A percentile compares a stretch with the other conserved stretches of the same genome.
Conservation (phyloP, 768 basidiomycete genomes). For the Panaeolus papilionaceus region DNA sequence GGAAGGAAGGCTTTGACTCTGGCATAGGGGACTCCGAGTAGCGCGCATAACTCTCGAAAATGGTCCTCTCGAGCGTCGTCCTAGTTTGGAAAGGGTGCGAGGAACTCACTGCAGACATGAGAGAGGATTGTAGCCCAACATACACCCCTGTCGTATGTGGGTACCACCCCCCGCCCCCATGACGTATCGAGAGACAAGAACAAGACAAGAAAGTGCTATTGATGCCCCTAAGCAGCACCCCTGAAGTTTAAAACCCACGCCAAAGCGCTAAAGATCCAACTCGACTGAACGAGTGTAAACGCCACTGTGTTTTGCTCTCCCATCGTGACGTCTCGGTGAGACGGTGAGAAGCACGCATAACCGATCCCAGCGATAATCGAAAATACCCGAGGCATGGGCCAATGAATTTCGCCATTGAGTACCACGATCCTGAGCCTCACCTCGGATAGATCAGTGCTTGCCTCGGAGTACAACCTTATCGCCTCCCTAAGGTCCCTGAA, state of each 20-base stretch:
- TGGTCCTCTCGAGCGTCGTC: background rate
- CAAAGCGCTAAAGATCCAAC: conserved; percentile 8
- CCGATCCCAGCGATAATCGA: conserved; percentile 1
- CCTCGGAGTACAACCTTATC: conserved; percentile 2
- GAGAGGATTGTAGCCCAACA: background rate
- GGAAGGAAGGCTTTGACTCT: background rate
- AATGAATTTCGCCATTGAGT: background rate
- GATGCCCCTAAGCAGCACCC: background rate
- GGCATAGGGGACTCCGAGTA: conserved; percentile 3
- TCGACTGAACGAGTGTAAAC: too few species aligned
- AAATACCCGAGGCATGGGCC: background rate
- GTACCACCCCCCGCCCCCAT: background rate
- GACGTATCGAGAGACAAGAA: background rate
- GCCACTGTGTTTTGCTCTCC: background rate
- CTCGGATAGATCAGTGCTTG: conserved; percentile 2
- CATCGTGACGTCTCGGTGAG: conserved; percentile 9
- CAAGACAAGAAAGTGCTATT: background rate
- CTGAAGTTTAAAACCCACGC: conserved; percentile 2
- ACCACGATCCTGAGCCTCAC: conserved; percentile 11
- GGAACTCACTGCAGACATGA: background rate
- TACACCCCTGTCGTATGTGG: background rate
- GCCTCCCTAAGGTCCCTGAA: background rate
- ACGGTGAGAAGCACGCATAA: conserved; percentile 4
- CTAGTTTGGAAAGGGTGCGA: background rate
- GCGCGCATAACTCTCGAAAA: background rate